phyloP scores from a whole-genome alignment of 225 moss, liverwort and hornwort species.

The Pseudisothecium myosuroides region DNA sequence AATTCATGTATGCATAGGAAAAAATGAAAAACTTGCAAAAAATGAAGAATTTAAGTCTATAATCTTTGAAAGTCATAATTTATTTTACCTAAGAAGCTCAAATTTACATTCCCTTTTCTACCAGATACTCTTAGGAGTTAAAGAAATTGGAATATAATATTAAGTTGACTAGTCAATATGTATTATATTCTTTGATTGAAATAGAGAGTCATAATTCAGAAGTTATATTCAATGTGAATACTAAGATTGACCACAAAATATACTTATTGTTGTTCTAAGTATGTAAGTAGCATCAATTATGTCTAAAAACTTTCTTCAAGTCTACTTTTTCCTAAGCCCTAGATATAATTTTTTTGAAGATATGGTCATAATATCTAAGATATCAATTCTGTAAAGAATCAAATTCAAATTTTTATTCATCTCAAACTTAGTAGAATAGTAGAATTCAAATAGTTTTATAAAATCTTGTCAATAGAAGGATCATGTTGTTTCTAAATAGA shows the following conservation, averaged over 20 bases:
- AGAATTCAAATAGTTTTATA: background rate
- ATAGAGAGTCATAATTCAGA: background rate
- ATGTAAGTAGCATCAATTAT: background rate
- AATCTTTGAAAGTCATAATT: background rate
- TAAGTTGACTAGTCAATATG: background rate
- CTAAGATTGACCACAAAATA: background rate
- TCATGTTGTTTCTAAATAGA: background rate
- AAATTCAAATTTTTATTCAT: background rate
- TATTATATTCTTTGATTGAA: background rate
- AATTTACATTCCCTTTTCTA: background rate
- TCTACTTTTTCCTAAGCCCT: background rate
- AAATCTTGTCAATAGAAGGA: background rate
- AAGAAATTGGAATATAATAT: background rate
- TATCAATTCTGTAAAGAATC: background rate
- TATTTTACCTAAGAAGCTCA: background rate
- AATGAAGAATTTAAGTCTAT: background rate
- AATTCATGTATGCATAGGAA: background rate
- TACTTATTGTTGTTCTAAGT: background rate
- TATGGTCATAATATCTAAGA: background rate
- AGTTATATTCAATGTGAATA: background rate
- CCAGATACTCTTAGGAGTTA: background rate
- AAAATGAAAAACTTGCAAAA: background rate
- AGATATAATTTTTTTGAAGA: background rate
- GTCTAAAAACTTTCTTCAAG: background rate
- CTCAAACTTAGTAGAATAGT: background rate